Percentiles rank a stretch among this genome's conserved stretches.
Conservation (phyloP, 2,329 filamentous ascomycete species). For the Ilyonectria destructans region DNA sequence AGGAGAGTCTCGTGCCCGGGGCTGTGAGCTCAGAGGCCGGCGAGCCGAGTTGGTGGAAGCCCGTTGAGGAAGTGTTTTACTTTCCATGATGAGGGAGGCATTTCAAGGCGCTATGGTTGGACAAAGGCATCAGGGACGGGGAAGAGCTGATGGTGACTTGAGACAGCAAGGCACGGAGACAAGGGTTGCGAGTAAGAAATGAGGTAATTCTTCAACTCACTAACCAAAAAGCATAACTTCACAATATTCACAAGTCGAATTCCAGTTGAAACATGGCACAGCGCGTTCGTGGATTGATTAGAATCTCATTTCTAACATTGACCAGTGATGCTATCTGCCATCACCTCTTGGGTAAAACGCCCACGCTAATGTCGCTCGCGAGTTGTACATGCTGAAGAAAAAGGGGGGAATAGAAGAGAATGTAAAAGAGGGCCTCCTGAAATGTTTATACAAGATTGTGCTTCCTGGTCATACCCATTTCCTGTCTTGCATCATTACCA, state of each 20-base stretch:
- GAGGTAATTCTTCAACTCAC: too few relatives aligned
- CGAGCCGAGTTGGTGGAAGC: slow-evolving; percentile 78
- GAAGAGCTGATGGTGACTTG: neutral
- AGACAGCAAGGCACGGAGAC: neutral
- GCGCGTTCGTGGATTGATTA: slow-evolving; percentile 9
- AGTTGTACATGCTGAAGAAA: slow-evolving; percentile 49
- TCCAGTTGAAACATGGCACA: neutral
- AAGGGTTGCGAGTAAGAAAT: neutral
- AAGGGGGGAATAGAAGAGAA: slow-evolving; percentile 43
- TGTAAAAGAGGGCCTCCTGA: slow-evolving; percentile 35
- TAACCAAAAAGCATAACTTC: neutral
- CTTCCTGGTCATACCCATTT: slow-evolving; percentile 37
- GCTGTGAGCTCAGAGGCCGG: slow-evolving; percentile 73
- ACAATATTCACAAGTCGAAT: too few relatives aligned
- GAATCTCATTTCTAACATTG: slow-evolving; percentile 36
- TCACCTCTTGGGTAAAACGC: slow-evolving; percentile 48
- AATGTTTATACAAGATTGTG: slow-evolving; percentile 48
- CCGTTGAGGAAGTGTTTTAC: slow-evolving; percentile 80
- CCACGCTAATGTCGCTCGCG: slow-evolving; percentile 51
- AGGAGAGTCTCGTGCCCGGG: slow-evolving; percentile 75
- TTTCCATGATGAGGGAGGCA: slow-evolving; percentile 57
- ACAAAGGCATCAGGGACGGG: neutral
- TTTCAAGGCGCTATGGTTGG: neutral
- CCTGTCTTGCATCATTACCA: slow-evolving; percentile 43
- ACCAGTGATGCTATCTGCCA: slow-evolving; percentile 40